These are phyloP conservation scores for Cornus florida DNA, from an alignment of 148 eudicot species.

Conservation along the genomic window DNA sequence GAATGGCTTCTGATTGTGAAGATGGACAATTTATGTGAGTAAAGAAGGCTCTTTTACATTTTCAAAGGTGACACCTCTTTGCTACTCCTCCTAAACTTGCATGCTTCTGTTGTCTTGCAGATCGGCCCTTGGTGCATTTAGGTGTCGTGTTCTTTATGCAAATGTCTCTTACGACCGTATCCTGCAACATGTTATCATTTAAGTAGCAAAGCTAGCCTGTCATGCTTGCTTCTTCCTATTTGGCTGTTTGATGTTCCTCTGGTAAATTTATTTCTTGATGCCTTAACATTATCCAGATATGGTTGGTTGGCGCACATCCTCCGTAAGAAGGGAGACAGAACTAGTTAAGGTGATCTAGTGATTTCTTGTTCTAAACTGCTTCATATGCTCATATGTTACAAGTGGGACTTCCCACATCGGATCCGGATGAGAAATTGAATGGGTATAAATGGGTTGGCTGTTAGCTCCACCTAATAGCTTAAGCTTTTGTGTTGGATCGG, in stretches of 20 bases:
- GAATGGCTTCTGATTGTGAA: conserved; percentile 88
- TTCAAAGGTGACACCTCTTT: background rate
- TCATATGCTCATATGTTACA: background rate
- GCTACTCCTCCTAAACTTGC: conserved; percentile 13
- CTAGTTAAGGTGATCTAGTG: conserved; percentile 62
- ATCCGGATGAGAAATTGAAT: too few species aligned
- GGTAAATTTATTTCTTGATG: conserved; percentile 8
- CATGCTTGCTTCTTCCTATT: background rate
- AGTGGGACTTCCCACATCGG: too few species aligned
- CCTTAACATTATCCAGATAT: conserved; percentile 66
- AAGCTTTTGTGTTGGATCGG: too few species aligned
- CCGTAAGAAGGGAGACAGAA: conserved; percentile 88
- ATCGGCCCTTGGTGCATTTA: conserved; percentile 88
- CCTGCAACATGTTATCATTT: conserved; percentile 34
- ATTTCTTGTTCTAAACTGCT: background rate
- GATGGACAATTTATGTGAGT: conserved; percentile 85
- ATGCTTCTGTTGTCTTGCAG: conserved; percentile 46
- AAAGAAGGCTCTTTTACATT: background rate
- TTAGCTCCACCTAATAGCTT: too few species aligned
- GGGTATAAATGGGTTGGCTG: too few species aligned
- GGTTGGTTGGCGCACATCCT: conserved; percentile 99
- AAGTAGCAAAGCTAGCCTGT: background rate
- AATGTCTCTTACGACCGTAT: conserved; percentile 95
- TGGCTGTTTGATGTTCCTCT: conserved; percentile 4
- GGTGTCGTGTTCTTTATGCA: conserved; percentile 83